phyloP scores from a whole-genome alignment of 2,329 filamentous ascomycete genomes.

The Zasmidium angulare region DNA sequence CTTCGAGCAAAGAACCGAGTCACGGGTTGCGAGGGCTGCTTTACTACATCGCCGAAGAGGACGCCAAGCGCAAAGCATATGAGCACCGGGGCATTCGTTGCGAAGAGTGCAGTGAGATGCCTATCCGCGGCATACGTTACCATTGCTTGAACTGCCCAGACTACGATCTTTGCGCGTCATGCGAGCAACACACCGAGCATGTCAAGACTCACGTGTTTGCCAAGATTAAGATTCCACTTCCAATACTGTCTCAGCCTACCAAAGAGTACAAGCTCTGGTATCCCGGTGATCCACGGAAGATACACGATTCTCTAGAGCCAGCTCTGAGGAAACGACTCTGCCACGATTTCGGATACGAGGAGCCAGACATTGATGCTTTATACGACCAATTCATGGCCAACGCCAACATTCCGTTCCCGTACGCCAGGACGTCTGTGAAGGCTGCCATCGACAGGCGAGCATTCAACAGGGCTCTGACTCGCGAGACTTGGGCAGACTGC shows the following conservation, averaged over 20 bases:
- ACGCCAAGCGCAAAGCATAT: slow-evolving; percentile 82
- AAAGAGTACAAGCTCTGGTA: slow-evolving; percentile 85
- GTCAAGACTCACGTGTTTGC: slow-evolving; percentile 94
- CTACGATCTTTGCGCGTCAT: slow-evolving; percentile 92
- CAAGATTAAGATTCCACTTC: slow-evolving; percentile 88
- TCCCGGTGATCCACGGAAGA: slow-evolving; percentile 76
- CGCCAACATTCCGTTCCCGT: slow-evolving; percentile 78
- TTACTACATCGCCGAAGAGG: slow-evolving; percentile 91
- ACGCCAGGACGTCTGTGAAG: slow-evolving; percentile 74
- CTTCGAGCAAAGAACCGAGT: slow-evolving; percentile 24
- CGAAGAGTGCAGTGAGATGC: slow-evolving; percentile 81
- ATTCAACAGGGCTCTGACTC: slow-evolving; percentile 84
- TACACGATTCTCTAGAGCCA: slow-evolving; percentile 66
- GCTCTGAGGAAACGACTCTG: slow-evolving; percentile 63
- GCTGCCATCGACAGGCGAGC: slow-evolving; percentile 89
- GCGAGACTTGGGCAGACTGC: slow-evolving; percentile 61
- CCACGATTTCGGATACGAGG: slow-evolving; percentile 59
- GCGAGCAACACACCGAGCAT: slow-evolving; percentile 67
- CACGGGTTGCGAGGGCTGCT: slow-evolving; percentile 55
- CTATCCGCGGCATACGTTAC: slow-evolving; percentile 89
- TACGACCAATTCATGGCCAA: slow-evolving; percentile 98
- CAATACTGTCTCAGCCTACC: slow-evolving; percentile 73
- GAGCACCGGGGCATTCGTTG: slow-evolving; percentile 91
- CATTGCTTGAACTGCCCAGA: slow-evolving; percentile 94
- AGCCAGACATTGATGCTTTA: slow-evolving; percentile 83